Evolutionary conservation across 1,284 basidiomycete species (phyloP), one percentile per base, ranked within the genome.

Genomic region (Gymnopus androsaceus): DNA sequence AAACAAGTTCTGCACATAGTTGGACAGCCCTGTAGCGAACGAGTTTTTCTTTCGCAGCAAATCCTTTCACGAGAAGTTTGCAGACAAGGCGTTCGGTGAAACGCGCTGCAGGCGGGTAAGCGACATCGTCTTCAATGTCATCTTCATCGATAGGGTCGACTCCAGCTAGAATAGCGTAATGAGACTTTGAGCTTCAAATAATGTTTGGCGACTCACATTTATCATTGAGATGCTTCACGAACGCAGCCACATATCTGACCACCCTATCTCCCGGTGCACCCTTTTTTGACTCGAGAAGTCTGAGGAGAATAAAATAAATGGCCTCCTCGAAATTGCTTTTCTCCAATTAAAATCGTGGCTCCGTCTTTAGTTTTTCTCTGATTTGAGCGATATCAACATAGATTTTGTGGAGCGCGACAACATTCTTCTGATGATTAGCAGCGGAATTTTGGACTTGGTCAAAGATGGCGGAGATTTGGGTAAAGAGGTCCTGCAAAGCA

Each of bases 11-110:
- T 0, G 88, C 83, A 17, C 92, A 79, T 33, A 87, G 74, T 58
- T 92, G 87, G 1, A 92, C 79, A 49, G 88, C 88, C 12, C 95
- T 84, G 67, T 88, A 94, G 3, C 95, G 83, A 30, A 94, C 88
- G 54, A 82, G 81, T 75, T 97, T 98, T 76, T 97, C 91, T 71
- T 95, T 98, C 4, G 94, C 88, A 15, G 78, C 71, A 69, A 95
- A 94, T 0, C 94, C 95, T 55, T 82, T 82, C 54, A 55, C n/a
- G 14, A 95, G 75, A 25, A 97, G 79, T 67, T 90, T 89, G 30
- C 80, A 81, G 48, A 97, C 76, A 3, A 97, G 74, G 54, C 81
- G 81, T 14, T 81, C 76, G 1, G 90, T 82, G 64, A 98, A 95
- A 27, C 94, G 84, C 1, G 89, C 83, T 0, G 87, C 82, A 0